Percentiles rank a stretch among this genome's conserved stretches.
phyloP scores from a whole-genome alignment of 768 basidiomycete genomes.

The Leccinum disarticulatum region DNA sequence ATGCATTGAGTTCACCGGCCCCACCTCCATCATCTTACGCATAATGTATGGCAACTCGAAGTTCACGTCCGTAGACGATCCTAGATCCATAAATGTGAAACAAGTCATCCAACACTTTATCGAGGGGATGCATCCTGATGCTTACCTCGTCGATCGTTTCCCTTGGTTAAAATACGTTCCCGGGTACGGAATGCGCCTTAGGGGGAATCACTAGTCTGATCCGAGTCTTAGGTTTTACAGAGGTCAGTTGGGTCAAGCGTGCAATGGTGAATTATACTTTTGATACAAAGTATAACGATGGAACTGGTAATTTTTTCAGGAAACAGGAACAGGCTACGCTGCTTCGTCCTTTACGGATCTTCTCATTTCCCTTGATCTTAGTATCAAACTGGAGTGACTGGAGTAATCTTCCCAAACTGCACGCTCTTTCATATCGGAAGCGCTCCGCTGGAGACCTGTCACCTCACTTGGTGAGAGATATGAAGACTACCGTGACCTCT shows the following conservation, averaged over 20 bases:
- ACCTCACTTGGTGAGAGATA: conserved; percentile 21
- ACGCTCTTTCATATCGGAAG: conserved; percentile 38
- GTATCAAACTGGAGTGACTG: conserved; percentile 39
- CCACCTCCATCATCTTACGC: conserved; percentile 24
- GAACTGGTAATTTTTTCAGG: conserved; percentile 6
- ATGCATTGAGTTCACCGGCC: neutral
- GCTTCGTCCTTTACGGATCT: conserved; percentile 35
- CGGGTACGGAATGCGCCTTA: conserved; percentile 55
- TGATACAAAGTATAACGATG: neutral
- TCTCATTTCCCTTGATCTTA: conserved; percentile 6
- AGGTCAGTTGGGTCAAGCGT: conserved; percentile 45
- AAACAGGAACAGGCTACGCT: conserved; percentile 1
- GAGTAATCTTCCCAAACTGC: conserved; percentile 34
- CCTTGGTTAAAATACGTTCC: conserved; percentile 48
- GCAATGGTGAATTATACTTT: conserved; percentile 38
- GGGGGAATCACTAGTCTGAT: conserved; percentile 50
- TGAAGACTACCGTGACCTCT: no score
- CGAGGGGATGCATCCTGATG: conserved; percentile 31
- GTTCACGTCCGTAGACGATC: conserved; percentile 21
- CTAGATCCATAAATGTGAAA: conserved; percentile 20
- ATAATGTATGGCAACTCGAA: conserved; percentile 26
- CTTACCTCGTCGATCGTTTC: conserved; percentile 36
- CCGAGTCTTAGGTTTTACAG: conserved; percentile 44
- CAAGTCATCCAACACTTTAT: conserved; percentile 28
- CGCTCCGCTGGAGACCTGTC: conserved; percentile 39